Evolutionary conservation across 768 basidiomycete species (phyloP).

Genomic region (Pilatotrama ljubarskyi): DNA sequence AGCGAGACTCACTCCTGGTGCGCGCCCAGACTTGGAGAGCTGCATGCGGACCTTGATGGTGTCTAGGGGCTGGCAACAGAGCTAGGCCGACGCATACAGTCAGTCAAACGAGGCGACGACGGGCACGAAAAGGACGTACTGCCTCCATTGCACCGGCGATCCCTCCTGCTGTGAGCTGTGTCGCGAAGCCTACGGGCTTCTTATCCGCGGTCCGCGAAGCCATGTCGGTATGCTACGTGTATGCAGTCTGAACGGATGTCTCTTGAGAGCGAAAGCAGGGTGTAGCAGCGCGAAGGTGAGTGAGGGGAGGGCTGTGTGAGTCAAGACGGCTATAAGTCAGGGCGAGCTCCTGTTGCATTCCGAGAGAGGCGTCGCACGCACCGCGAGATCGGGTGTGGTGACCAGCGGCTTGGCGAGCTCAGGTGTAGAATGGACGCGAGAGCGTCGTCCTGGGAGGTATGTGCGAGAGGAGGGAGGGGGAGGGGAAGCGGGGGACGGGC

Average conservation of each 20-base stretch:
- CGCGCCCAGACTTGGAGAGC: slow-evolving; percentile 76
- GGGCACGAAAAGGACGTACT: slow-evolving; percentile 45
- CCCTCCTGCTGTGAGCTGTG: slow-evolving; percentile 92
- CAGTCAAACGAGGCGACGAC: neutral
- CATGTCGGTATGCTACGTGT: neutral
- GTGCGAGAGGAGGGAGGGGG: neutral
- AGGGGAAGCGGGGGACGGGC: neutral
- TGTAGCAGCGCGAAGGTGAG: neutral
- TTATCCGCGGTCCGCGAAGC: slow-evolving; percentile 43
- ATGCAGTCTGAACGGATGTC: neutral
- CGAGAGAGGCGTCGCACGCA: neutral
- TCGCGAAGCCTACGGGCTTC: slow-evolving; percentile 82
- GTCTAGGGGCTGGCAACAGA: slow-evolving; percentile 90
- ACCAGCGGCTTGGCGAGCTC: neutral
- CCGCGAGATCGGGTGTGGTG: neutral
- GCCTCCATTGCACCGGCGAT: slow-evolving; percentile 94
- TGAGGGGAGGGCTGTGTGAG: neutral
- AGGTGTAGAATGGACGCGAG: no score
- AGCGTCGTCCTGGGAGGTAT: neutral
- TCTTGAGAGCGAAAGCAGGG: neutral
- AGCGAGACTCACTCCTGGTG: slow-evolving; percentile 72
- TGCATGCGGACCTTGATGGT: slow-evolving; percentile 99
- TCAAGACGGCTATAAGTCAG: neutral
- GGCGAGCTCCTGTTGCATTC: neutral
- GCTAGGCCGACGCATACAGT: slow-evolving; percentile 36